phyloP scores from a whole-genome alignment of 2,329 filamentous ascomycete species.

The Gnomoniopsis smithogilvyi region DNA sequence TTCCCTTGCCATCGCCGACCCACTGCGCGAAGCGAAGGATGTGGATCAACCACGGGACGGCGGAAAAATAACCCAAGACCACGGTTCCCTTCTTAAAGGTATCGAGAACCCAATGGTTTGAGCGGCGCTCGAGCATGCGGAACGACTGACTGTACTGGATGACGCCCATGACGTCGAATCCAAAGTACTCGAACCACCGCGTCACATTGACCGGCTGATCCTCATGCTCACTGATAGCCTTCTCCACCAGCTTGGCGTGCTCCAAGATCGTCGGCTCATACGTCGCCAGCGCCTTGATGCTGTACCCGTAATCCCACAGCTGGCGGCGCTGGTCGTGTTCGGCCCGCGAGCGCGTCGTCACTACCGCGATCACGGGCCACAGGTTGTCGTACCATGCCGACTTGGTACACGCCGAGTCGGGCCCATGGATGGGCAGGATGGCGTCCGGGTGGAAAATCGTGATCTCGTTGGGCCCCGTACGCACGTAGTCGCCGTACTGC shows the following conservation, averaged over 20 bases:
- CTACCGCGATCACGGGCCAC: not conserved
- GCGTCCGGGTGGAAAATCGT: slow-evolving; percentile 15
- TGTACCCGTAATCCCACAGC: not conserved
- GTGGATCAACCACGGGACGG: not conserved
- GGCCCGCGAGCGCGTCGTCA: not conserved
- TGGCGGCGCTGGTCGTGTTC: not conserved
- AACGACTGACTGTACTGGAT: not conserved
- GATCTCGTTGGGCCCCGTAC: slow-evolving; percentile 7
- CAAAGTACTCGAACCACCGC: slow-evolving; percentile 1
- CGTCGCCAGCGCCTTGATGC: not conserved
- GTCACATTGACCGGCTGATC: not conserved
- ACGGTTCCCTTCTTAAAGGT: not conserved
- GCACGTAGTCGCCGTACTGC: slow-evolving; percentile 4
- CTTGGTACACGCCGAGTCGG: slow-evolving; percentile 20
- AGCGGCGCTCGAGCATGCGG: not conserved
- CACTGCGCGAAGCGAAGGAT: not conserved
- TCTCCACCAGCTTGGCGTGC: not conserved
- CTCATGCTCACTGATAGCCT: not conserved
- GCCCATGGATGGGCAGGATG: slow-evolving; percentile 20
- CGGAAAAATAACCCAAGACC: not conserved
- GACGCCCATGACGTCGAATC: not conserved
- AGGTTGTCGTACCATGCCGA: slow-evolving; percentile 21
- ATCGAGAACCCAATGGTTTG: not conserved
- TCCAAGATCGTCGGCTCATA: not conserved
- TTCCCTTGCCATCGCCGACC: not conserved